phyloP scores from a whole-genome alignment of 2,329 filamentous ascomycete genomes.

The Parascedosporium putredinis region DNA sequence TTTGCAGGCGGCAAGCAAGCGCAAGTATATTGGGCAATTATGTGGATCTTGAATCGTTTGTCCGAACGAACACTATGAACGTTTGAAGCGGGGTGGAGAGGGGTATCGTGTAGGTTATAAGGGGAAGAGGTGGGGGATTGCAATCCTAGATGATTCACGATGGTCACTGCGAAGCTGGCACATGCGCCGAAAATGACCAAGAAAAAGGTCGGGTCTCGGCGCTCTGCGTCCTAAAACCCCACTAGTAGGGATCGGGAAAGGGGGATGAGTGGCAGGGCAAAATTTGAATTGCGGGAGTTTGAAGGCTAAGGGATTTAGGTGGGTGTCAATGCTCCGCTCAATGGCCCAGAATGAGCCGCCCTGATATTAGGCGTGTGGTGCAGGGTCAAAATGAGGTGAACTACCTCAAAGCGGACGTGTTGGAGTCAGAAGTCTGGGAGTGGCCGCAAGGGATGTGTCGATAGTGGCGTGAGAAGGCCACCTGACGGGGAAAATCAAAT shows the following conservation, averaged over 20 bases:
- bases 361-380: too few relatives aligned
- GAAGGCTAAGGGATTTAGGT: too few relatives aligned
- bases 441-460: too few relatives aligned
- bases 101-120: neutral
- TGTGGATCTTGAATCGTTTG: neutral
- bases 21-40: neutral
- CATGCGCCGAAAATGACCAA: neutral
- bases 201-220: neutral
- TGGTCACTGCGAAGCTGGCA: neutral
- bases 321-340: too few relatives aligned
- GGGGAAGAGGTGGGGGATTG: neutral
- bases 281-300: too few relatives aligned
- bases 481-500: neutral
- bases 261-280: neutral
- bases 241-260: neutral
- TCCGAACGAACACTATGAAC: too few relatives aligned
- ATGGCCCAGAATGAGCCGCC: too few relatives aligned
- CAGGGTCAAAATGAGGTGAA: too few relatives aligned
- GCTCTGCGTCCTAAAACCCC: neutral
- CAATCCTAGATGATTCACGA: slow-evolving; percentile 2
- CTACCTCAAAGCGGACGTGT: too few relatives aligned
- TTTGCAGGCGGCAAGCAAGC: neutral
- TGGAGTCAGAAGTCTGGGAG: too few relatives aligned
- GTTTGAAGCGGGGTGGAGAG: neutral
- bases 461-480: slow-evolving; percentile 1